These are phyloP conservation scores for Arthrinium puccinioides DNA, from an alignment of 2,329 filamentous ascomycete genomes.

Conservation along the genomic window DNA sequence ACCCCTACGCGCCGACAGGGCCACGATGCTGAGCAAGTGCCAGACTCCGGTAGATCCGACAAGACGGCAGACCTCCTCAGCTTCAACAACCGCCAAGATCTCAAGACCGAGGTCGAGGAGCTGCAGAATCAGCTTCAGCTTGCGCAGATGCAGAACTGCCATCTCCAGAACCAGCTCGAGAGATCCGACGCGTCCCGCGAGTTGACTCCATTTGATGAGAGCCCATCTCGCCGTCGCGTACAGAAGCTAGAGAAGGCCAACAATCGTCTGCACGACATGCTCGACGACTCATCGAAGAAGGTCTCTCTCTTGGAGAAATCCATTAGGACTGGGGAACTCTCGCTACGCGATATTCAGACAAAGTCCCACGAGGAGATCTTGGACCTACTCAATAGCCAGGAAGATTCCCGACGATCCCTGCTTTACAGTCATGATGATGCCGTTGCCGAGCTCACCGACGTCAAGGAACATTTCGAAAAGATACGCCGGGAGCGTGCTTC, in stretches of 20 bases:
- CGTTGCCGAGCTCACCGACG: slow-evolving; percentile 75
- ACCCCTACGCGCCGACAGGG: slow-evolving; percentile 71
- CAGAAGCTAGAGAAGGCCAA: slow-evolving; percentile 92
- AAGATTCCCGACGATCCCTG: slow-evolving; percentile 76
- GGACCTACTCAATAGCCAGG: slow-evolving; percentile 86
- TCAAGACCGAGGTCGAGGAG: slow-evolving; percentile 84
- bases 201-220: slow-evolving; percentile 58
- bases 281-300: slow-evolving; percentile 90
- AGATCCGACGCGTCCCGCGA: slow-evolving; percentile 57
- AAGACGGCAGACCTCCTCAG: slow-evolving; percentile 75
- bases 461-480: slow-evolving; percentile 81
- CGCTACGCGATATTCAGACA: slow-evolving; percentile 82
- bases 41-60: slow-evolving; percentile 79
- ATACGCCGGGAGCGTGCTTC: slow-evolving; percentile 73
- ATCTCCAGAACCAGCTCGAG: slow-evolving; percentile 82
- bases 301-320: slow-evolving; percentile 83
- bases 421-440: slow-evolving; percentile 81
- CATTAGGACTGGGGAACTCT: slow-evolving; percentile 79
- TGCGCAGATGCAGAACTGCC: slow-evolving; percentile 89
- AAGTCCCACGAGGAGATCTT: slow-evolving; percentile 92
- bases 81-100: slow-evolving; percentile 83
- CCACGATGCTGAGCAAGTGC: slow-evolving; percentile 52
- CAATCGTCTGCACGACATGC: slow-evolving; percentile 82
- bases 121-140: slow-evolving; percentile 92
- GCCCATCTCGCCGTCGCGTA: slow-evolving; percentile 70